Percentiles rank a stretch among this genome's conserved stretches.
phyloP scores from a whole-genome alignment of 257 asterid species.

The Rehmannia glutinosa region DNA sequence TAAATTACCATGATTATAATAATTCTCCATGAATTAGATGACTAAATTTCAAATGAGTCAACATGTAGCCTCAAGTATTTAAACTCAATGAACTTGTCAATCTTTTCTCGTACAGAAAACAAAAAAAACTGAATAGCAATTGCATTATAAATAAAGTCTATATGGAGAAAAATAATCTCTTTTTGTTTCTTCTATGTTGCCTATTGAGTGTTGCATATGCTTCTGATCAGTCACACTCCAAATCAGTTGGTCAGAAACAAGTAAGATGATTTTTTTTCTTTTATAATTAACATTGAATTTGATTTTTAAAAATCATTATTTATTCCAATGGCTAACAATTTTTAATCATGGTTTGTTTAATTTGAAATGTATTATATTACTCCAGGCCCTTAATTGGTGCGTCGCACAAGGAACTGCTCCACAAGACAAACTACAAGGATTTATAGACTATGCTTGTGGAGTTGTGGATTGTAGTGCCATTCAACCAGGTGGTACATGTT shows the following conservation, averaged over 20 bases:
- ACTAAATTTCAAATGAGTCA: background rate
- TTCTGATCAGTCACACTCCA: background rate
- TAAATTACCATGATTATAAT: too few species aligned
- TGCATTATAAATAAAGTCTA: background rate
- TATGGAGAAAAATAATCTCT: background rate
- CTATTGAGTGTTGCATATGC: background rate
- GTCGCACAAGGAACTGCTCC: background rate
- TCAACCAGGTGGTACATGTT: background rate
- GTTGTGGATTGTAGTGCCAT: background rate
- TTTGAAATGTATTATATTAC: background rate
- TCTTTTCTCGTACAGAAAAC: background rate
- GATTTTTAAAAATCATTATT: background rate
- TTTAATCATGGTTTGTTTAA: background rate
- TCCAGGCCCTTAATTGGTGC: background rate
- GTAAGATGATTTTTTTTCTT: too few species aligned
- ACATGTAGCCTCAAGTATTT: background rate
- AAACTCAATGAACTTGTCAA: background rate
- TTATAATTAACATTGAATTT: background rate
- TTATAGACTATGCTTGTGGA: background rate
- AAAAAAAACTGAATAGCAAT: background rate
- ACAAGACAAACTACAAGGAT: background rate
- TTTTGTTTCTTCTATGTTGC: background rate
- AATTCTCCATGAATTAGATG: background rate
- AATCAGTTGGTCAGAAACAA: background rate
- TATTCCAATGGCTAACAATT: background rate